phyloP scores from a whole-genome alignment of 2,329 filamentous ascomycete species.

The Penicillium hesseltinei region DNA sequence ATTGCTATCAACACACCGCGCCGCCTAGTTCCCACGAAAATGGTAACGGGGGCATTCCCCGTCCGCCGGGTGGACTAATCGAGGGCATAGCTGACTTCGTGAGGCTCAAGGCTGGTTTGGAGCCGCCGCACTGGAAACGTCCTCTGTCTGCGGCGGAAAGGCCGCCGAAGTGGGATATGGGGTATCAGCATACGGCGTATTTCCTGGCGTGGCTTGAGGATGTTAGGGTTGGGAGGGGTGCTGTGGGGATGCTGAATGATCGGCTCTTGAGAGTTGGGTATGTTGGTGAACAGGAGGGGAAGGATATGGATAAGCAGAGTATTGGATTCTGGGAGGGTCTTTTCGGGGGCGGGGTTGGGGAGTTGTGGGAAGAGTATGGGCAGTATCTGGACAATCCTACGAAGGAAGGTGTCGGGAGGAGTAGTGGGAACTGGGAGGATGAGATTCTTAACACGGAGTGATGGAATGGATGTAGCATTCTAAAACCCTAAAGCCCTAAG shows the following conservation, averaged over 20 bases:
- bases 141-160: conserved; percentile 46
- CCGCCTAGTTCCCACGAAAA: conserved; percentile 43
- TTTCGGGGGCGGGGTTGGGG: conserved; percentile 63
- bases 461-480: background rate
- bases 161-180: conserved; percentile 73
- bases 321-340: conserved; percentile 46
- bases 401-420: background rate
- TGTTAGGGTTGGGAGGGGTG: conserved; percentile 64
- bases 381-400: conserved; percentile 43
- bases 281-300: conserved; percentile 22
- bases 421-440: conserved; percentile 27
- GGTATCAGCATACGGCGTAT: conserved; percentile 88
- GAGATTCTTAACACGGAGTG: conserved; percentile 25
- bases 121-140: conserved; percentile 78
- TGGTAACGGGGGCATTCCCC: conserved; percentile 16
- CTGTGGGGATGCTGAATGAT: conserved; percentile 57
- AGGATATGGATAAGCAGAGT: background rate
- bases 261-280: conserved; percentile 38
- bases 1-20: conserved; percentile 85
- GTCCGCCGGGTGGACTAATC: conserved; percentile 69
- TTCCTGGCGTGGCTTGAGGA: conserved; percentile 84
- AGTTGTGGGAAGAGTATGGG: conserved; percentile 74
- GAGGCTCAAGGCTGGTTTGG: conserved; percentile 68
- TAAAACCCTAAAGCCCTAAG: too few species aligned
- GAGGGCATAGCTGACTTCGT: conserved; percentile 96